phyloP scores from a whole-genome alignment of 352 stramenopile species.

The Pythium diclinum region DNA sequence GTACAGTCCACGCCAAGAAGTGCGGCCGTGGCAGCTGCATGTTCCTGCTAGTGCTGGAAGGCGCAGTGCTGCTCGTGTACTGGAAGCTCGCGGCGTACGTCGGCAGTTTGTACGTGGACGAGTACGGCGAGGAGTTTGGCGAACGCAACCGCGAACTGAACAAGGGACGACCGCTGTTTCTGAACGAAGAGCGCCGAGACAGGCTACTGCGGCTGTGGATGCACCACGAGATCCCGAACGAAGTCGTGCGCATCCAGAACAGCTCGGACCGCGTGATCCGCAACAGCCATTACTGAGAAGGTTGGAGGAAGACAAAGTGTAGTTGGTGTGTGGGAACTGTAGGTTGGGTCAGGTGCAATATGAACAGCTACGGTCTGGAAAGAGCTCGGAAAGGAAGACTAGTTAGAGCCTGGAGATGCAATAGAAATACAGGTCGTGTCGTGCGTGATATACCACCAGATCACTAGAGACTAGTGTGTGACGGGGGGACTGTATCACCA shows the following conservation, averaged over 20 bases:
- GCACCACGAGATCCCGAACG: slow-evolving; percentile 80
- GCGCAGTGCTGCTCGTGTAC: slow-evolving; percentile 81
- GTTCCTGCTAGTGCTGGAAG: slow-evolving; percentile 82
- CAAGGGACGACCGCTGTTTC: slow-evolving; percentile 77
- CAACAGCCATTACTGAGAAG: slow-evolving; percentile 79
- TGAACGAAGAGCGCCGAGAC: slow-evolving; percentile 70
- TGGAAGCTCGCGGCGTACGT: slow-evolving; percentile 85
- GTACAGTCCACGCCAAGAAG: slow-evolving; percentile 83
- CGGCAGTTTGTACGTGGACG: slow-evolving; percentile 81
- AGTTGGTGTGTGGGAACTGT: background rate
- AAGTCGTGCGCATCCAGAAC: slow-evolving; percentile 88
- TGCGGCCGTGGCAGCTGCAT: slow-evolving; percentile 78
- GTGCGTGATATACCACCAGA: background rate
- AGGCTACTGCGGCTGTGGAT: slow-evolving; percentile 73
- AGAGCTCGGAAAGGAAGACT: too few relatives aligned
- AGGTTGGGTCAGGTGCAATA: background rate
- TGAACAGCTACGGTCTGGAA: background rate
- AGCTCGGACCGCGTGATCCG: slow-evolving; percentile 85
- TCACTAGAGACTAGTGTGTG: background rate
- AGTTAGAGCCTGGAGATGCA: too few relatives aligned
- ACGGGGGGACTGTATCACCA: background rate
- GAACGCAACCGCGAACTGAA: slow-evolving; percentile 79
- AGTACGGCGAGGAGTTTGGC: slow-evolving; percentile 87
- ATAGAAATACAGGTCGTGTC: background rate
- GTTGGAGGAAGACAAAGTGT: background rate